Conservation (phyloP, 192 early-diverging fungal genomes). For the Coemansia pectinata region DNA sequence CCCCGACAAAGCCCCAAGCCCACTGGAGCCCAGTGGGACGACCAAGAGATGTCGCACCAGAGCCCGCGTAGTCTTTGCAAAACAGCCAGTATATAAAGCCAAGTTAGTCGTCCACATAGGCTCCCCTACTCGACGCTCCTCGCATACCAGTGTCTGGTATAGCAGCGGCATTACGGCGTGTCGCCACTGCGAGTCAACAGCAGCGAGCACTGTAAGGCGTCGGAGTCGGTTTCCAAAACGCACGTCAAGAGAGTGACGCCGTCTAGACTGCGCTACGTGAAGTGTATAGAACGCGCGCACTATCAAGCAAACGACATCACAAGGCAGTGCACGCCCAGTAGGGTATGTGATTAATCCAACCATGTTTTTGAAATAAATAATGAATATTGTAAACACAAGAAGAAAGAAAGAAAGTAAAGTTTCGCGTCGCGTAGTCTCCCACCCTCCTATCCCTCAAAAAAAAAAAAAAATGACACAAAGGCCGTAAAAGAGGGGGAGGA, state of each 20-base stretch:
- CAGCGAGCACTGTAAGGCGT: not conserved
- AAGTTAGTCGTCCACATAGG: slow-evolving; percentile 18
- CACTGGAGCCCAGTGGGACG: not conserved
- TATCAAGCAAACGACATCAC: slow-evolving; percentile 16
- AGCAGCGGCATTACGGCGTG: slow-evolving; percentile 14
- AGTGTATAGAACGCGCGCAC: slow-evolving; percentile 4
- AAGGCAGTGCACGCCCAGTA: not conserved
- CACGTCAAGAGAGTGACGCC: not conserved
- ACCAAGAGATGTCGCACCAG: slow-evolving; percentile 11
- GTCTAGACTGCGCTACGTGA: not conserved
- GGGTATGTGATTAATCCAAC: not conserved
- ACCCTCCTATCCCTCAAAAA: not conserved
- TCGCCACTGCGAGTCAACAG: slow-evolving; percentile 18
- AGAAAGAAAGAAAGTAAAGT: not conserved
- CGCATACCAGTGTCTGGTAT: slow-evolving; percentile 14
- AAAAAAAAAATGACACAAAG: not conserved
- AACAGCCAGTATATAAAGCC: not conserved
- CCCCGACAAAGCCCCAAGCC: not conserved
- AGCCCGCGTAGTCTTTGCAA: not conserved
- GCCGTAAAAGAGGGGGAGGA: not conserved
- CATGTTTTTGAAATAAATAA: not conserved
- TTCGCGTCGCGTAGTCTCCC: not conserved
- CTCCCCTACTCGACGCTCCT: not conserved
- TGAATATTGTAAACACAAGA: not conserved
- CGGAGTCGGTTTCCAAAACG: not conserved